Conservation (phyloP, 2,329 filamentous ascomycete species). For the Hymenoscyphus repandus region DNA sequence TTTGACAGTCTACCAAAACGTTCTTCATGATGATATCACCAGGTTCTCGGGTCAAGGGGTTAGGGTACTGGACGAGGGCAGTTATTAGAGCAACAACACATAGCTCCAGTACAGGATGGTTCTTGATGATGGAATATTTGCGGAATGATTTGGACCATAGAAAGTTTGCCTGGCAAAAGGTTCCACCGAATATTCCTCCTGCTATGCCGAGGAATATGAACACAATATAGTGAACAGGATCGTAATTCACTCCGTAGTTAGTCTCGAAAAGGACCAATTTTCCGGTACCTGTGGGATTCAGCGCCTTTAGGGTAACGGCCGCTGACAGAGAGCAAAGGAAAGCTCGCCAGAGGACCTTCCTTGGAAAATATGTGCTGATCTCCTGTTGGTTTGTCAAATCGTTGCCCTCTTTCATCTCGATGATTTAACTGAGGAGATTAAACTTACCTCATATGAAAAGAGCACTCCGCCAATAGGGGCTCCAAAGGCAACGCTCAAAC, state of each 20-base stretch:
- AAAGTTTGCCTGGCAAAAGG: constrained; percentile 55
- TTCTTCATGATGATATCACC: constrained; percentile 53
- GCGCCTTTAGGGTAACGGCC: constrained; percentile 47
- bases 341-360: constrained; percentile 53
- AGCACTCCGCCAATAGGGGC: constrained; percentile 57
- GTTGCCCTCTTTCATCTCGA: not conserved
- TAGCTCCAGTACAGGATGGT: constrained; percentile 51
- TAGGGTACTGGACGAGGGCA: constrained; percentile 50
- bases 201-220: constrained; percentile 51
- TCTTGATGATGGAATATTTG: constrained; percentile 45
- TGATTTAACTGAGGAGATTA: not conserved
- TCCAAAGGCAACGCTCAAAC: constrained; percentile 54
- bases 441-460: constrained; percentile 47
- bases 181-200: constrained; percentile 53
- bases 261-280: constrained; percentile 58
- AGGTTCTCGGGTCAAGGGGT: constrained; percentile 48
- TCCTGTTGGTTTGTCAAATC: constrained; percentile 34
- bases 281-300: constrained; percentile 56
- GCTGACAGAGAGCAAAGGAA: constrained; percentile 54
- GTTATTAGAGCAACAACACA: constrained; percentile 48
- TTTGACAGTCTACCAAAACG: constrained; percentile 49
- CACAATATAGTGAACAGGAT: constrained; percentile 48
- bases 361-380: constrained; percentile 55
- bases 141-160: constrained; percentile 52
- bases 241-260: constrained; percentile 51